These are phyloP conservation scores for Sclerotinia sclerotiorum DNA, from an alignment of 2,329 filamentous ascomycete genomes.

Conservation along the genomic window DNA sequence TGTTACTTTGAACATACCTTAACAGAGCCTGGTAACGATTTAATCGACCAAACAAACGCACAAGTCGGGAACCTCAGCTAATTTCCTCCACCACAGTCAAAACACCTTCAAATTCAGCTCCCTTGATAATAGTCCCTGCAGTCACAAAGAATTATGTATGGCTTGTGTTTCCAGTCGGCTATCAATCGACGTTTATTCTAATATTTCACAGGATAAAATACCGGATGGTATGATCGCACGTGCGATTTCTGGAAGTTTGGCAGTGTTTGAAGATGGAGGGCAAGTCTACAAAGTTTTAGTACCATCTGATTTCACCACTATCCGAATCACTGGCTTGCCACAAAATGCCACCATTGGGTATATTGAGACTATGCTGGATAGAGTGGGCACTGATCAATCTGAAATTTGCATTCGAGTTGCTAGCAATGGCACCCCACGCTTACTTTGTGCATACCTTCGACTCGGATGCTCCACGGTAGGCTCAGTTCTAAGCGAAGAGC, in stretches of 20 bases:
- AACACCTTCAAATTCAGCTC: background rate
- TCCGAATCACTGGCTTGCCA: constrained; percentile 30
- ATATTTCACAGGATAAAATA: background rate
- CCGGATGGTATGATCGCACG: constrained; percentile 25
- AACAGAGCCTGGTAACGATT: no score
- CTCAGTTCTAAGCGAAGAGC: background rate
- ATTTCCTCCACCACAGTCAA: background rate
- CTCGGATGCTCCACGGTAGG: background rate
- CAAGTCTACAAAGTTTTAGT: constrained; percentile 33
- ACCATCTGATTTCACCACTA: constrained; percentile 35
- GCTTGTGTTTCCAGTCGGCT: no score
- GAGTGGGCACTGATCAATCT: constrained; percentile 26
- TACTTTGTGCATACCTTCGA: background rate
- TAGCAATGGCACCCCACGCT: background rate
- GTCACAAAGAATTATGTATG: background rate
- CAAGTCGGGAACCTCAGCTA: background rate
- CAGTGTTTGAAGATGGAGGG: constrained; percentile 31
- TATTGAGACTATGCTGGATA: constrained; percentile 26
- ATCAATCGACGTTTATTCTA: background rate
- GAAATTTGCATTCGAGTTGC: constrained; percentile 26
- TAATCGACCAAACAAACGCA: background rate
- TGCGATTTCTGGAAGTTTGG: constrained; percentile 30
- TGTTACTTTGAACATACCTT: background rate
- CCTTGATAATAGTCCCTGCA: no score
- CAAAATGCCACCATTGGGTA: constrained; percentile 25